These are phyloP conservation scores for Mortierella claussenii DNA, from an alignment of 192 early-diverging fungal species.

Conservation along the genomic window DNA sequence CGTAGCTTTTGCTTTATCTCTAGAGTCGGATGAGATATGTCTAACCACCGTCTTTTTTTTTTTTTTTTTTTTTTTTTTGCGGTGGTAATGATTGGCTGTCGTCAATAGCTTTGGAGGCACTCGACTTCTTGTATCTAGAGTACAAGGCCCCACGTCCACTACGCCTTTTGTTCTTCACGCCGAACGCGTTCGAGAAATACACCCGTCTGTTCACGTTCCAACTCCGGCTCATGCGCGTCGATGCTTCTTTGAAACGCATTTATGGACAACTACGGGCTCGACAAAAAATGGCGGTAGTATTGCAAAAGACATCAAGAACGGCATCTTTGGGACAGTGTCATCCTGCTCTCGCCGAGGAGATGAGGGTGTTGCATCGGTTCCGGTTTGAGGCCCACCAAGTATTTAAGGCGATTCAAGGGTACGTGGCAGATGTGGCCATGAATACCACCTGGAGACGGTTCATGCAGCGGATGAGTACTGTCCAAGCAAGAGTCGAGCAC, in stretches of 20 bases:
- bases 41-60: not conserved
- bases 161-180: conserved; percentile 55
- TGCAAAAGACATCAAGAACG: not conserved
- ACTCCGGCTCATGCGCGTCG: conserved; percentile 53
- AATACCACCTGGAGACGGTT: conserved; percentile 56
- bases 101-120: conserved; percentile 52
- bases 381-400: conserved; percentile 63
- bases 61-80: not conserved
- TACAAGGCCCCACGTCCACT: conserved; percentile 60
- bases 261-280: conserved; percentile 40
- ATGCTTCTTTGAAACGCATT: conserved; percentile 47
- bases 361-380: conserved; percentile 45
- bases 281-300: not conserved
- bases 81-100: not conserved
- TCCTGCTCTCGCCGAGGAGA: not conserved
- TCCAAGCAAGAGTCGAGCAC: conserved; percentile 27
- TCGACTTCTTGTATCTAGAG: conserved; percentile 61
- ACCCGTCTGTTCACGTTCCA: conserved; percentile 60
- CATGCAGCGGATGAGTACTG: conserved; percentile 41
- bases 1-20: not conserved
- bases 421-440: conserved; percentile 56
- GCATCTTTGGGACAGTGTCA: not conserved
- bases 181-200: conserved; percentile 54
- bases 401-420: conserved; percentile 57
- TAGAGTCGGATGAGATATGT: not conserved